Percentiles rank a stretch among this genome's conserved stretches.
Conservation (phyloP, 495 filamentous ascomycete species). For the Hypomontagnella monticulosa region DNA sequence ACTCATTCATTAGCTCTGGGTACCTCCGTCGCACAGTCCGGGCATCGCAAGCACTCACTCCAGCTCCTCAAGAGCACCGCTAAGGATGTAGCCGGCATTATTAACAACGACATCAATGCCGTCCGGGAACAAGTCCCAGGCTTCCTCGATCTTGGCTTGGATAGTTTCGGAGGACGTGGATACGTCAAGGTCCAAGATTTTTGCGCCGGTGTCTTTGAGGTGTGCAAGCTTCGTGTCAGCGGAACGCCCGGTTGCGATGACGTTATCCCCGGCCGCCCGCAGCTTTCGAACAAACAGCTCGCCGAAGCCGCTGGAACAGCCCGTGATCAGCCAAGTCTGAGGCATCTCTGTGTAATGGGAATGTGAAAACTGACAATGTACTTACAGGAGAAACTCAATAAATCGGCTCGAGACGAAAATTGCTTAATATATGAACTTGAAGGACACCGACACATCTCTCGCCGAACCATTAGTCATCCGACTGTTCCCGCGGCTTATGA, state of each 20-base stretch:
- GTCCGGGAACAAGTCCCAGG: constrained; percentile 34
- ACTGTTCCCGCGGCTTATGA: too few species aligned
- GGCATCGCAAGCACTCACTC: too few species aligned
- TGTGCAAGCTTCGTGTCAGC: constrained; percentile 48
- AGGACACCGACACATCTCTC: too few species aligned
- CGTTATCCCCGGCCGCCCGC: constrained; percentile 59
- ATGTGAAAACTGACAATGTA: too few species aligned
- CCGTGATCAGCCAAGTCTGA: constrained; percentile 54
- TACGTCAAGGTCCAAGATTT: constrained; percentile 58
- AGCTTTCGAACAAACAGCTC: constrained; percentile 54
- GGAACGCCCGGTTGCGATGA: constrained; percentile 64
- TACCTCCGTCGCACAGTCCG: background rate
- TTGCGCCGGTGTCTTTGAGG: constrained; percentile 51
- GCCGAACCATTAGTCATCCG: too few species aligned
- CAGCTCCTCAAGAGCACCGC: constrained; percentile 29
- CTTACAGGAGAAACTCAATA: too few species aligned
- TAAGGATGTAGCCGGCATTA: constrained; percentile 62
- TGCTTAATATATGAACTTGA: too few species aligned
- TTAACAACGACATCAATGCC: constrained; percentile 65
- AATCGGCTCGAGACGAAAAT: too few species aligned
- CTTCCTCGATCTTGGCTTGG: constrained; percentile 46
- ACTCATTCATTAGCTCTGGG: too few species aligned
- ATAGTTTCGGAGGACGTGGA: constrained; percentile 51
- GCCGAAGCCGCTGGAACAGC: constrained; percentile 57
- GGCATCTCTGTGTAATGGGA: background rate